These are phyloP conservation scores for Backusella parvicylindrica DNA, from an alignment of 192 early-diverging fungal species.

Conservation along the genomic window DNA sequence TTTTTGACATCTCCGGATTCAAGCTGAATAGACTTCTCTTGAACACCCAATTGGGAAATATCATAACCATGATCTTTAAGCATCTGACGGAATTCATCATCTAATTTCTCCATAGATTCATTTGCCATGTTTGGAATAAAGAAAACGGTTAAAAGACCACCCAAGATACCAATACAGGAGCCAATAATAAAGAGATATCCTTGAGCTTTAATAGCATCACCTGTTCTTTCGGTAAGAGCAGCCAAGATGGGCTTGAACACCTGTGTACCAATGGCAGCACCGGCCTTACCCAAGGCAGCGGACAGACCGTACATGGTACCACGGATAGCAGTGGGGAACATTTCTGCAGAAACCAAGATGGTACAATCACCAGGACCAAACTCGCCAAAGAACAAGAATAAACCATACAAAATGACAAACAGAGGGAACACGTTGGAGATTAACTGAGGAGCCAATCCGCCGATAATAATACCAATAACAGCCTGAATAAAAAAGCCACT, in stretches of 20 bases:
- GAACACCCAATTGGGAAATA: conserved; percentile 19
- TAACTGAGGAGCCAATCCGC: conserved; percentile 35
- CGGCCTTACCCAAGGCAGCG: conserved; percentile 43
- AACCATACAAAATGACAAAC: conserved; percentile 55
- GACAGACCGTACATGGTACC: conserved; percentile 49
- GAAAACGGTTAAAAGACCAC: conserved; percentile 40
- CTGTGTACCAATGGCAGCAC: conserved; percentile 42
- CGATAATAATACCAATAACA: conserved; percentile 39
- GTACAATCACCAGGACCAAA: conserved; percentile 54
- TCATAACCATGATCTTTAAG: conserved; percentile 43
- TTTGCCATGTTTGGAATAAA: conserved; percentile 49
- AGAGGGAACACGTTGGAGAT: conserved; percentile 35
- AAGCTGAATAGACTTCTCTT: background rate
- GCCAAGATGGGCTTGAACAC: conserved; percentile 43
- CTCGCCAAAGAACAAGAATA: conserved; percentile 51
- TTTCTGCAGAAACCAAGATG: conserved; percentile 43
- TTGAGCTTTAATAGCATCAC: conserved; percentile 32
- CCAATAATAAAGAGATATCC: conserved; percentile 44
- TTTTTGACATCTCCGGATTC: background rate
- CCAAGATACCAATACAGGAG: conserved; percentile 43
- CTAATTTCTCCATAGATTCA: conserved; percentile 38
- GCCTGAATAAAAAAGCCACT: conserved; percentile 49
- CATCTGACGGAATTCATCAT: conserved; percentile 47
- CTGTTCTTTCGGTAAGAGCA: conserved; percentile 23
- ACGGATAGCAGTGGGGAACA: conserved; percentile 51